Conservation (phyloP, 1,284 basidiomycete species). For the Naganishia sp. region DNA sequence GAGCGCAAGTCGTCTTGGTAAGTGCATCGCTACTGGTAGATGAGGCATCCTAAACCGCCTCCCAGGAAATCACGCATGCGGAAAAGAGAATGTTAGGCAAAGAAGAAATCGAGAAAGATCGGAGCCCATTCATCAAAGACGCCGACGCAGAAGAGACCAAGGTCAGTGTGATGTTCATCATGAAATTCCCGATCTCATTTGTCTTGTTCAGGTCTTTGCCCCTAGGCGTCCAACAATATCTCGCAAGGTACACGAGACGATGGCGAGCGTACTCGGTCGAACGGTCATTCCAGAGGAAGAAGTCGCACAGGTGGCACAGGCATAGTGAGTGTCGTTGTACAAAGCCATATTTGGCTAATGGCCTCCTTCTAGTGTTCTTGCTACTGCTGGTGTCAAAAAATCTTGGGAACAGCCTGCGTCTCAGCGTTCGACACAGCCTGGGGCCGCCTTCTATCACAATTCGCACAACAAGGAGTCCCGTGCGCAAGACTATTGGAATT, state of each 20-base stretch:
- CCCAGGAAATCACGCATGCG: constrained; percentile 46
- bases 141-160: constrained; percentile 34
- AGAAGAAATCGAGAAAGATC: constrained; percentile 45
- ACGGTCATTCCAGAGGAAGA: constrained; percentile 39
- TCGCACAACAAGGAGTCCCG: constrained; percentile 47
- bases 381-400: constrained; percentile 4
- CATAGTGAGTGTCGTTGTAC: constrained; percentile 40
- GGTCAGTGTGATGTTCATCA: neutral
- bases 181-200: constrained; percentile 33
- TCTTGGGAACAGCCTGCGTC: constrained; percentile 2
- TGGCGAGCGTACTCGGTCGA: constrained; percentile 43
- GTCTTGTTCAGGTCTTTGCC: constrained; percentile 33
- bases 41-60: neutral
- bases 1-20: constrained; percentile 72
- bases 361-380: neutral
- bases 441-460: constrained; percentile 38
- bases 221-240: constrained; percentile 42
- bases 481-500: constrained; percentile 50
- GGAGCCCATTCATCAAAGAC: constrained; percentile 48
- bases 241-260: constrained; percentile 38
- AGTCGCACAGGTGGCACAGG: constrained; percentile 46
- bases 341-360: neutral
- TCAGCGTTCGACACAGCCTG: constrained; percentile 2
- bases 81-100: constrained; percentile 50
- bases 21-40: constrained; percentile 22